phyloP scores from a whole-genome alignment of 2,329 filamentous ascomycete genomes.

The Pseudopithomyces maydicus region DNA sequence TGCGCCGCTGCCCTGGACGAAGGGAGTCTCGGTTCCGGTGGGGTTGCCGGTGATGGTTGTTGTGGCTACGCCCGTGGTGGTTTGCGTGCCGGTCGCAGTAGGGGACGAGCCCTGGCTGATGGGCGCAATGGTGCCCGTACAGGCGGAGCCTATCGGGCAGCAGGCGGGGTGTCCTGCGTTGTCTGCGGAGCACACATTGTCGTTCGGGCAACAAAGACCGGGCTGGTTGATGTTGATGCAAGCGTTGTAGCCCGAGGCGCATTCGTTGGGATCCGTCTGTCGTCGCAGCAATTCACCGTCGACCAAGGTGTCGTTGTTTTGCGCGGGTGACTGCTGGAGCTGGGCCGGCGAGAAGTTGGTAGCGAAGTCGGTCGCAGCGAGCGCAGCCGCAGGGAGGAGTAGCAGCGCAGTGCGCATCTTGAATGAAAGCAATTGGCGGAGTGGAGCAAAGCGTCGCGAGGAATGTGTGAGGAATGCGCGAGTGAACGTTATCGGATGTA shows the following conservation, averaged over 20 bases:
- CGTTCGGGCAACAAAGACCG: conserved; percentile 60
- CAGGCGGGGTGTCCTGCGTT: conserved; percentile 63
- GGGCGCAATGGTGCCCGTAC: conserved; percentile 58
- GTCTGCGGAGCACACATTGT: conserved; percentile 62
- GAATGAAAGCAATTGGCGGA: background rate
- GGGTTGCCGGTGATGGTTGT: conserved; percentile 22
- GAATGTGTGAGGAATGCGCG: conserved; percentile 23
- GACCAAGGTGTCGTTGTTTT: conserved; percentile 31
- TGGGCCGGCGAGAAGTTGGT: conserved; percentile 38
- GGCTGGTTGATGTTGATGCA: conserved; percentile 59
- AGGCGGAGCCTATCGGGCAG: conserved; percentile 62
- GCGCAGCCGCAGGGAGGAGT: conserved; percentile 33
- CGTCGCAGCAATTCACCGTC: conserved; percentile 41
- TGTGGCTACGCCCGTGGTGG: conserved; percentile 15
- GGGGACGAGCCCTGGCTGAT: conserved; percentile 12
- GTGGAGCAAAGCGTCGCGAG: conserved; percentile 5
- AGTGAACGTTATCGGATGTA: conserved; percentile 14
- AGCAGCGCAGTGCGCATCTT: conserved; percentile 39
- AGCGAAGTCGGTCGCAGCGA: conserved; percentile 33
- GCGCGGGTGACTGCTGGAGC: conserved; percentile 24
- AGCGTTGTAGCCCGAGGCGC: conserved; percentile 57
- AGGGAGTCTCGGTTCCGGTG: conserved; percentile 17
- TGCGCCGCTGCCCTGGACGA: conserved; percentile 27
- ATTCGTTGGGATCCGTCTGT: conserved; percentile 43
- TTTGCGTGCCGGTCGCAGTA: conserved; percentile 8